A percentile compares a stretch with the other conserved stretches of the same genome.
phyloP scores from a whole-genome alignment of 768 basidiomycete genomes.

The Mycena vitilis region DNA sequence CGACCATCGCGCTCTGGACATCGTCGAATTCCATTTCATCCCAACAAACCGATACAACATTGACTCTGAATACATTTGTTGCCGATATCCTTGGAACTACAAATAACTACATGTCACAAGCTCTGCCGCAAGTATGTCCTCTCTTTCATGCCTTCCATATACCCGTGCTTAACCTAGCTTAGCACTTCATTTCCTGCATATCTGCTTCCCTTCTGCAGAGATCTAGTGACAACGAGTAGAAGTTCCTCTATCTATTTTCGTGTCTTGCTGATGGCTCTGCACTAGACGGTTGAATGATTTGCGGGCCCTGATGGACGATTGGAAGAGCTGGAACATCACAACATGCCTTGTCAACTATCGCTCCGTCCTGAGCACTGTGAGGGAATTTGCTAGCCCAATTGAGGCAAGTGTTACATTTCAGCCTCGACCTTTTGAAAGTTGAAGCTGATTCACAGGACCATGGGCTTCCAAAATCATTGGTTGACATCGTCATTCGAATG shows the following conservation, averaged over 20 bases:
- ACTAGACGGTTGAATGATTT: conserved; percentile 1
- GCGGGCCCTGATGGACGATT: background rate
- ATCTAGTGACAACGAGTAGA: background rate
- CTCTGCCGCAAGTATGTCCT: background rate
- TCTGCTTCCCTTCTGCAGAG: conserved; percentile 1
- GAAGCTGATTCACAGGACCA: background rate
- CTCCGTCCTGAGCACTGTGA: background rate
- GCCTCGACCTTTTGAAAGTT: background rate
- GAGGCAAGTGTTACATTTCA: background rate
- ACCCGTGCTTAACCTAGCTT: background rate
- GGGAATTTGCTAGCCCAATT: background rate
- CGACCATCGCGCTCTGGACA: background rate
- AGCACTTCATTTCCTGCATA: conserved; percentile 36
- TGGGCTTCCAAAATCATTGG: background rate
- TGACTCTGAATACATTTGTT: background rate
- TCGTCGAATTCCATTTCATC: background rate
- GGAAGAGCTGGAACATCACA: conserved; percentile 1
- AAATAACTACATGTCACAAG: background rate
- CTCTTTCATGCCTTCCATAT: background rate
- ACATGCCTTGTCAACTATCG: conserved; percentile 9
- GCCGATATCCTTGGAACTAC: background rate
- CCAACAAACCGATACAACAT: background rate
- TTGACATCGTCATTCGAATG: background rate
- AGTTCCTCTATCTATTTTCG: background rate
- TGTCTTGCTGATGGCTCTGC: background rate